These are phyloP conservation scores for Aphanomyces stellatus DNA, from an alignment of 352 stramenopile species.

Conservation along the genomic window DNA sequence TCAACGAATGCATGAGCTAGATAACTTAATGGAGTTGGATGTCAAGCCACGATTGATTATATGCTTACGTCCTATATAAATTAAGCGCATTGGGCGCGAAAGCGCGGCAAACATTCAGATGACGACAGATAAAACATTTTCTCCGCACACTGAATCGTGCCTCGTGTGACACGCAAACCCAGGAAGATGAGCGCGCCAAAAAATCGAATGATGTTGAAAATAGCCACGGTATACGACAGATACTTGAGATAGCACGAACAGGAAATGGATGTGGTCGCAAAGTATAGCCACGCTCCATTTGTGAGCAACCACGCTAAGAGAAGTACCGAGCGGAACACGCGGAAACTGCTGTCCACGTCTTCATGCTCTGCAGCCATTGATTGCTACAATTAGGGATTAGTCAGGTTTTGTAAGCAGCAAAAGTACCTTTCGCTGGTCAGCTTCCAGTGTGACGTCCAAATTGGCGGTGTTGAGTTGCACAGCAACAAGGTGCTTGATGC, in stretches of 20 bases:
- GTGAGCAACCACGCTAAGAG: constrained; percentile 43
- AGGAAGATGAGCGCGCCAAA: constrained; percentile 30
- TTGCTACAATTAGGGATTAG: not conserved
- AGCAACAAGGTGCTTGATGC: constrained; percentile 39
- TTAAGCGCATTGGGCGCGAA: not conserved
- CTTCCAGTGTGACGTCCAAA: constrained; percentile 21
- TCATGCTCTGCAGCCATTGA: constrained; percentile 29
- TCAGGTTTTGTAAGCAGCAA: not conserved
- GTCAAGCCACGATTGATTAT: too few relatives aligned
- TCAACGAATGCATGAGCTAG: too few relatives aligned
- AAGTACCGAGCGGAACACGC: constrained; percentile 33
- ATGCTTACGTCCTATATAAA: constrained; percentile 8
- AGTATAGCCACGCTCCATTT: constrained; percentile 36
- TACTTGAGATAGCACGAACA: constrained; percentile 42
- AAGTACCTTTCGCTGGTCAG: constrained; percentile 27
- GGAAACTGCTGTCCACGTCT: constrained; percentile 41
- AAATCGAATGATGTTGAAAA: constrained; percentile 39
- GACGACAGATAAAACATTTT: not conserved
- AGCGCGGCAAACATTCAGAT: not conserved
- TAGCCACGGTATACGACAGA: constrained; percentile 34
- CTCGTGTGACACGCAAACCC: constrained; percentile 27
- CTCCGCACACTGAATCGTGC: not conserved
- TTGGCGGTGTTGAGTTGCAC: constrained; percentile 27
- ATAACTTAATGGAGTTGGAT: too few relatives aligned
- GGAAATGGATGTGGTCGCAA: constrained; percentile 36